phyloP scores from a whole-genome alignment of 2,329 filamentous ascomycete genomes.

The Diaporthe caulivora region DNA sequence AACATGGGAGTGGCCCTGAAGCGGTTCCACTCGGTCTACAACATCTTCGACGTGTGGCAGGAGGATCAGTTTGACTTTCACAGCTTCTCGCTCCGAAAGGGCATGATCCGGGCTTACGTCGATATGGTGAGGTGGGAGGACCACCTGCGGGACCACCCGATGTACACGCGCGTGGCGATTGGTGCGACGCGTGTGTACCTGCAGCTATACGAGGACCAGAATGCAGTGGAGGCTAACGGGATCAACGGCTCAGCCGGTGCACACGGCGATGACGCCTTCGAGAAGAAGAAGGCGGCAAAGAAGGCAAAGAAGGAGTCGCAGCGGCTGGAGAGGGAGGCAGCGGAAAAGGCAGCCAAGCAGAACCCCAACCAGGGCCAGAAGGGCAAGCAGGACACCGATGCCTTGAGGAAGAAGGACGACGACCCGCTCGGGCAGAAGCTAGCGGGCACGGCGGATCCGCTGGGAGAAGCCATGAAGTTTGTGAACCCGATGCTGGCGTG shows the following conservation, averaged over 20 bases:
- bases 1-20: slow-evolving; percentile 91
- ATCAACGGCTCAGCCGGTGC: slow-evolving; percentile 64
- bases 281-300: slow-evolving; percentile 88
- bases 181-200: slow-evolving; percentile 86
- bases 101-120: slow-evolving; percentile 93
- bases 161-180: slow-evolving; percentile 87
- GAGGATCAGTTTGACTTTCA: slow-evolving; percentile 99
- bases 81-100: slow-evolving; percentile 95
- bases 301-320: slow-evolving; percentile 85
- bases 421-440: slow-evolving; percentile 88
- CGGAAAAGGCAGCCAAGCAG: slow-evolving; percentile 81
- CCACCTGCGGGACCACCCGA: slow-evolving; percentile 89
- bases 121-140: slow-evolving; percentile 99
- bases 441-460: slow-evolving; percentile 82
- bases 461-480: slow-evolving; percentile 91
- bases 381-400: slow-evolving; percentile 67
- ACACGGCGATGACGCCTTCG: slow-evolving; percentile 69
- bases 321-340: slow-evolving; percentile 78
- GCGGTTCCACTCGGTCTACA: slow-evolving; percentile 87
- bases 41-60: slow-evolving; percentile 97
- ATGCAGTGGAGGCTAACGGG: slow-evolving; percentile 71
- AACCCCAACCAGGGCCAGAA: slow-evolving; percentile 84
- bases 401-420: slow-evolving; percentile 87
- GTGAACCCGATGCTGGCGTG: slow-evolving; percentile 84
- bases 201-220: slow-evolving; percentile 80